Evolutionary conservation across 306 rosid species (phyloP).

Genomic region (Trifolium dubium): DNA sequence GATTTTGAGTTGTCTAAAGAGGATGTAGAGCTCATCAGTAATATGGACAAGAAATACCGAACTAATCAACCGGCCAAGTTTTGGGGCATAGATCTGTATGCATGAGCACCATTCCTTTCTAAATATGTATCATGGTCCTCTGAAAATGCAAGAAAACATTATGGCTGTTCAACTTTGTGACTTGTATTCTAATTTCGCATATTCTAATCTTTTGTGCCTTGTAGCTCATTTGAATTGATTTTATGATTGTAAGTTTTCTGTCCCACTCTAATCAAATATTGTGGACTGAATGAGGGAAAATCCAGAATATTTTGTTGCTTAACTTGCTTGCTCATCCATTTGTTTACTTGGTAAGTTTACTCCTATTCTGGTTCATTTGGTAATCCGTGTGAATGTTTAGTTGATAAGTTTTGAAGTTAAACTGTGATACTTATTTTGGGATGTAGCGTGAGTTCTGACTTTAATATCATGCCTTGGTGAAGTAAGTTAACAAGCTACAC

Average conservation of each 20-base stretch:
- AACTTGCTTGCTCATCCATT: slow-evolving; percentile 1
- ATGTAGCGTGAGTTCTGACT: no score
- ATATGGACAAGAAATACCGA: slow-evolving; percentile 61
- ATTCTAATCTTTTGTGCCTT: slow-evolving; percentile 8
- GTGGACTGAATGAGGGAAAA: background rate
- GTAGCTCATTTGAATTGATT: slow-evolving; percentile 26
- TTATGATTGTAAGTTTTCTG: slow-evolving; percentile 8
- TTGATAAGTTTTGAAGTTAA: background rate
- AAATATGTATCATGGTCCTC: slow-evolving; percentile 11
- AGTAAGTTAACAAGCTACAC: no score
- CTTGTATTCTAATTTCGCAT: slow-evolving; percentile 36
- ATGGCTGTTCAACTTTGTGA: slow-evolving; percentile 7
- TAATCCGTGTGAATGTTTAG: background rate
- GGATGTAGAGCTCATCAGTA: slow-evolving; percentile 66
- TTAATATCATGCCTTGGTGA: no score
- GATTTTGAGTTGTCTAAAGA: slow-evolving; percentile 73
- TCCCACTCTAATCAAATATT: background rate
- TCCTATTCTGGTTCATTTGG: background rate
- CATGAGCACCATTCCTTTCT: slow-evolving; percentile 46
- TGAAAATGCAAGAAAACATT: slow-evolving; percentile 8
- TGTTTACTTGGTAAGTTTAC: slow-evolving; percentile 6
- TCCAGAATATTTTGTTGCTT: background rate
- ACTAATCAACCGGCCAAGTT: slow-evolving; percentile 82
- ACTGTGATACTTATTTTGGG: no score
- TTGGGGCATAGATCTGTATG: slow-evolving; percentile 85